phyloP scores from a whole-genome alignment of 2,329 filamentous ascomycete genomes.

The Zymoseptoria brevis region DNA sequence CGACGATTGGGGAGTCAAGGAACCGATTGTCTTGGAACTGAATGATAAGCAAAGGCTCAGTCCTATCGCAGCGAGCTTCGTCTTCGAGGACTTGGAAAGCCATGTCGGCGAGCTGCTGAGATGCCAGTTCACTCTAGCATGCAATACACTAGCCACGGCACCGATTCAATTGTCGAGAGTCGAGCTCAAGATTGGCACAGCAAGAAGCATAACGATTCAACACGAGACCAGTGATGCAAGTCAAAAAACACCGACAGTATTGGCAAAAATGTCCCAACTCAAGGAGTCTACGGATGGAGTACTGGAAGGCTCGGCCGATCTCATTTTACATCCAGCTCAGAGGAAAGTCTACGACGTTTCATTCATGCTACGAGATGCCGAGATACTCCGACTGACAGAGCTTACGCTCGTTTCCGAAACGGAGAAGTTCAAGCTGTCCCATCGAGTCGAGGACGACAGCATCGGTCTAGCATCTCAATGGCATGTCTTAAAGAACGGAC shows the following conservation, averaged over 20 bases:
- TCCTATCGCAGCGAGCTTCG: conserved; percentile 44
- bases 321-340: conserved; percentile 5
- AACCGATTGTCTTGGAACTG: conserved; percentile 12
- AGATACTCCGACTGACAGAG: conserved; percentile 60
- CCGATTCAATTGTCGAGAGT: conserved; percentile 16
- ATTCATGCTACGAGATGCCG: conserved; percentile 70
- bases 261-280: conserved; percentile 2
- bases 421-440: conserved; percentile 59
- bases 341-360: conserved; percentile 57
- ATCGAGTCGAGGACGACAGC: conserved; percentile 43
- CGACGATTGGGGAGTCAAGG: conserved; percentile 6
- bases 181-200: conserved; percentile 11
- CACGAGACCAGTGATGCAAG: conserved; percentile 5
- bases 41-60: conserved; percentile 17
- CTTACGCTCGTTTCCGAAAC: conserved; percentile 57
- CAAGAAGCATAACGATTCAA: conserved; percentile 9
- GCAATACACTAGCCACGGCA: conserved; percentile 32
- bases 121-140: conserved; percentile 49
- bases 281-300: conserved; percentile 11
- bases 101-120: conserved; percentile 52
- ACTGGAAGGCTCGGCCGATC: conserved; percentile 8
- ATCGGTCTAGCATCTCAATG: conserved; percentile 9
- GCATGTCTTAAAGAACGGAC: conserved; percentile 10
- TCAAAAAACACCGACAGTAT: neutral
- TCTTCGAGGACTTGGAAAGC: conserved; percentile 47